A percentile compares a stretch with the other conserved stretches of the same genome.
phyloP scores from a whole-genome alignment of 768 basidiomycete species.

The Mycena metata region DNA sequence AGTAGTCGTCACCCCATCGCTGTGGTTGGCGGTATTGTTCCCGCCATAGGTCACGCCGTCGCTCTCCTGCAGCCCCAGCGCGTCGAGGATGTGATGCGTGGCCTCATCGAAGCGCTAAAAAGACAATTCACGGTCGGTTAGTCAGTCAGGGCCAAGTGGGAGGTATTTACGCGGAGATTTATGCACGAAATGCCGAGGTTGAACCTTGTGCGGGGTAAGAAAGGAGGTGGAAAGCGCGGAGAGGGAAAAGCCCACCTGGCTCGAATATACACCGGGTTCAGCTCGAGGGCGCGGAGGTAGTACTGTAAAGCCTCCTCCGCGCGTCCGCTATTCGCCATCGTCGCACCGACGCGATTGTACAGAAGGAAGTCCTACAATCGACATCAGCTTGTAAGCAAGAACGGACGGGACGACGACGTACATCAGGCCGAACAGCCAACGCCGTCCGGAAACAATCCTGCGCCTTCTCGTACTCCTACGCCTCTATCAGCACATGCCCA shows the following conservation, averaged over 20 bases:
- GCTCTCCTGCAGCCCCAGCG: constrained; percentile 88
- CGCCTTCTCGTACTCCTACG: constrained; percentile 90
- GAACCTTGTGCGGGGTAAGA: constrained; percentile 64
- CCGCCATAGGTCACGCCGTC: constrained; percentile 69
- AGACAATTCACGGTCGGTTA: constrained; percentile 1
- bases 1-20: constrained; percentile 76
- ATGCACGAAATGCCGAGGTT: constrained; percentile 95
- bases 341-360: constrained; percentile 95
- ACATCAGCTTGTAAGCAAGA: not conserved
- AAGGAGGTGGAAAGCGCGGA: constrained; percentile 10
- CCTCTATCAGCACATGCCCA: not conserved
- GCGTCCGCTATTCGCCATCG: constrained; percentile 89
- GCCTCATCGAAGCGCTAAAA: constrained; percentile 87
- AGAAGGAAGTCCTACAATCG: constrained; percentile 84
- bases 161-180: constrained; percentile 77
- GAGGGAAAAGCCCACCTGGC: constrained; percentile 64
- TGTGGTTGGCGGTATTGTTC: constrained; percentile 55
- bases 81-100: constrained; percentile 88
- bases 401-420: constrained; percentile 49
- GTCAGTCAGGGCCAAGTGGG: constrained; percentile 19
- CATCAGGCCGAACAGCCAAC: constrained; percentile 88
- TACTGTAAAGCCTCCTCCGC: constrained; percentile 88
- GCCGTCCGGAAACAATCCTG: constrained; percentile 95
- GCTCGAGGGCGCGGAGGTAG: constrained; percentile 86
- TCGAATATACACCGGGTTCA: constrained; percentile 92